These are phyloP conservation scores for Syncephalis fuscata DNA, from an alignment of 371 early-diverging fungal species.

Conservation along the genomic window DNA sequence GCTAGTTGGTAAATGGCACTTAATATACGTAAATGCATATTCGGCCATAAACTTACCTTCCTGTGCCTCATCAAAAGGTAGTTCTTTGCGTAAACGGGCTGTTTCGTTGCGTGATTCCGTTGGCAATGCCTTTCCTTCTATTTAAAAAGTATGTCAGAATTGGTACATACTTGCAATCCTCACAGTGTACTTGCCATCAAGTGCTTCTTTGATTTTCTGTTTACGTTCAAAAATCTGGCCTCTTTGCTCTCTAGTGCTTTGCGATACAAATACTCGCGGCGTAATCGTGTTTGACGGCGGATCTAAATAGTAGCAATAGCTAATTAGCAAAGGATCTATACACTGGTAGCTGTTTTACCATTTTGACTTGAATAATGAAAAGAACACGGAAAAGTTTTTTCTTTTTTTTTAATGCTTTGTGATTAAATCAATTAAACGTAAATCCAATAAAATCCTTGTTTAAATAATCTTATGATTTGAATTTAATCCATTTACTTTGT, in stretches of 20 bases:
- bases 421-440: too few species aligned
- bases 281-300: conserved; percentile 63
- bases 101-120: conserved; percentile 67
- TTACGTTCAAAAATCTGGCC: conserved; percentile 79
- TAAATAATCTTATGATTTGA: too few species aligned
- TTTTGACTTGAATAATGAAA: too few species aligned
- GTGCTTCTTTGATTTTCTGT: conserved; percentile 79
- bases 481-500: too few species aligned
- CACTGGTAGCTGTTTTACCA: too few species aligned
- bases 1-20: conserved; percentile 20
- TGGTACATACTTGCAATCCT: not conserved
- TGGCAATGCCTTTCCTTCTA: conserved; percentile 77
- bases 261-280: conserved; percentile 88
- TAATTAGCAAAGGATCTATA: too few species aligned
- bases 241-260: conserved; percentile 89
- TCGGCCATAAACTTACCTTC: conserved; percentile 22
- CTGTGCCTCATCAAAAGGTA: conserved; percentile 82
- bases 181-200: conserved; percentile 38
- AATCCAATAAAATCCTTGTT: too few species aligned
- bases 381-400: too few species aligned
- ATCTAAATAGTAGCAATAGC: conserved; percentile 26
- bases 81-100: conserved; percentile 48
- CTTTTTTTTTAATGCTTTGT: too few species aligned
- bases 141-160: not conserved
- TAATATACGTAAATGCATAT: not conserved